These are phyloP conservation scores for Paraconiothyrium sp. DNA, from an alignment of 2,329 filamentous ascomycete genomes.

Conservation along the genomic window DNA sequence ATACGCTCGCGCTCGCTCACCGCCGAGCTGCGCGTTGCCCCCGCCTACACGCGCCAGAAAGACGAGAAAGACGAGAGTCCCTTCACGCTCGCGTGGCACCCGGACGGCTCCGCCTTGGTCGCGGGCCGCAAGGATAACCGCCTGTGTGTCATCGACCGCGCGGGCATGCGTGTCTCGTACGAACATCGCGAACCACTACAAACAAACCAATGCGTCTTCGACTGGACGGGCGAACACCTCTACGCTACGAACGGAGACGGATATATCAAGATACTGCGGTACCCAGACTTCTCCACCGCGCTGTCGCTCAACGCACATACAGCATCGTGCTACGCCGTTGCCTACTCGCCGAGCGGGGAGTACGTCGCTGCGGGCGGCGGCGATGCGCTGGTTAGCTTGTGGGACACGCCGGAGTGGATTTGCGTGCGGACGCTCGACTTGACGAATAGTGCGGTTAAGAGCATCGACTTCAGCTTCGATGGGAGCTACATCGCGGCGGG, in stretches of 20 bases:
- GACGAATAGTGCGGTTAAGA: slow-evolving; percentile 75
- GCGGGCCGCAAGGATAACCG: slow-evolving; percentile 76
- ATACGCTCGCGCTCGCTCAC: slow-evolving; percentile 76
- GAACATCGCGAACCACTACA: slow-evolving; percentile 70
- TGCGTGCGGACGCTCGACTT: slow-evolving; percentile 75
- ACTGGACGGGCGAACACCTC: slow-evolving; percentile 75
- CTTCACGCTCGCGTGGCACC: slow-evolving; percentile 77
- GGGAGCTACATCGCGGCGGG: slow-evolving; percentile 78
- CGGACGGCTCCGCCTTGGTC: slow-evolving; percentile 73
- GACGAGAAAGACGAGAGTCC: slow-evolving; percentile 62
- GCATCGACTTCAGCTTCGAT: slow-evolving; percentile 80
- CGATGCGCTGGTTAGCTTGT: slow-evolving; percentile 78
- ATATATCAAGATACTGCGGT: slow-evolving; percentile 71
- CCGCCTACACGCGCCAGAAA: background rate
- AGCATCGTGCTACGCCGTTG: slow-evolving; percentile 73
- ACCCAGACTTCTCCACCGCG: slow-evolving; percentile 56
- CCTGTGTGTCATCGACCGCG: slow-evolving; percentile 70
- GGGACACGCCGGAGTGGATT: slow-evolving; percentile 81
- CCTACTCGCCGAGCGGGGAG: slow-evolving; percentile 74
- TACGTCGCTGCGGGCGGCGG: slow-evolving; percentile 79
- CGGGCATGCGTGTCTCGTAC: slow-evolving; percentile 64
- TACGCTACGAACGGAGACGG: slow-evolving; percentile 77
- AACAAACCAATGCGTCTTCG: slow-evolving; percentile 79
- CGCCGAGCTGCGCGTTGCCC: slow-evolving; percentile 68
- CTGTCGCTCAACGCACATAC: slow-evolving; percentile 76